Evolutionary conservation across 2,329 filamentous ascomycete genomes (phyloP), one percentile per base, ranked within the genome.

Genomic region (Pyricularia grisea): DNA sequence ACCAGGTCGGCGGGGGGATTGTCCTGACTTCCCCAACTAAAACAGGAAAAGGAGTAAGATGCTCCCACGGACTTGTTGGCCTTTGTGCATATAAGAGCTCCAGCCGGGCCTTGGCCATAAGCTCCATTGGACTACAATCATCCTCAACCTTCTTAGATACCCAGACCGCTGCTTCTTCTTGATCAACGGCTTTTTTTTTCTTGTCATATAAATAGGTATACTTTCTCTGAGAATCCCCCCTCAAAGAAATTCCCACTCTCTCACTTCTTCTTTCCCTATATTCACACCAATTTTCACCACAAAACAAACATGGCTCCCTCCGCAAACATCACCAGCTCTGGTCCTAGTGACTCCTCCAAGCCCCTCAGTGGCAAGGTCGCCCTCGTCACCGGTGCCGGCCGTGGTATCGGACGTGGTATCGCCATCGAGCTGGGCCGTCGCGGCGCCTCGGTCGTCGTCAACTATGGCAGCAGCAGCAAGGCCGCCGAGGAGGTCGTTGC

Each of bases 341-440:
- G 33, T 31, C 27, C 67, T 50, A 20, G 30, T 14, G 71, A 71
- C 67, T 55, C 68, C 7, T 68, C 70, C 20, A 70, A 71, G 25
- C 71, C 72, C 9, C 77, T 85, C 65, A 77, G 79, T 58, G 82
- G 82, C 73, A 85, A 85, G 76, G 81, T 85, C 28, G 83, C 88
- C 69, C 82, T 91, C 71, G 82, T 91, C 77, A 91, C 89, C 20
- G 89, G 86, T 60, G 80, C 85, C 66, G 87, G 88, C 68, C 87
- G 88, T 50, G 89, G 89, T 69, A 91, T 91, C 74, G 89, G 89
- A 58, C 80, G 82, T 68, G 88, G 88, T 68, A 89, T 89, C 68
- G 88, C 89, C 72, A 82, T 90, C 68, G 88, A 90, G 78, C 87
- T 91, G 60, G 88, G 85, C 76, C 83, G 84, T 75, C 87, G 88